Evolutionary conservation across 768 basidiomycete genomes (phyloP), one percentile per base, ranked within the genome.

Genomic region (Strobilomyces echinocephalus): DNA sequence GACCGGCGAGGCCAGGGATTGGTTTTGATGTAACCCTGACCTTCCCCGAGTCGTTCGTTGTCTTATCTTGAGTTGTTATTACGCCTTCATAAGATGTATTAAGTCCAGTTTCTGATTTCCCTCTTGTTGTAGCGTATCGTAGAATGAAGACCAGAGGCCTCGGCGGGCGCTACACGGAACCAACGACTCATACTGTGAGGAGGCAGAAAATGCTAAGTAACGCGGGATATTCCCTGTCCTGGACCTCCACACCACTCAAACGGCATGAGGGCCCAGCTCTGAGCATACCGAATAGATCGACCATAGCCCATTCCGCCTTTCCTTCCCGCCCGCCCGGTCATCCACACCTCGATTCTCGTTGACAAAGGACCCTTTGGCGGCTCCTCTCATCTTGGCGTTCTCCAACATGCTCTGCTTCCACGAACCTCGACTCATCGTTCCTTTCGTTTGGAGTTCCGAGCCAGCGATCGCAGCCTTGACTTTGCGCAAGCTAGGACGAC

Each of bases 281-380:
- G 65, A 61, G 46, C 56, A 59, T 7, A 66, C 66, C 21, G 66
- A 68, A 53, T 66, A 66, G 42, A 66, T 66, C 0, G 65, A 66
- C 63, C 66, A 58, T 8, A 57, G n/a, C 16, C 63, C 63, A 49
- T 61, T 68, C 57, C 56, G 55, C 57, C 54, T 68, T 34, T 55
- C 57, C 50, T 56, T 68, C 45, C 38, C 61, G 20, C 56, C 62
- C 8, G 24, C 5, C 2, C 10, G 12, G 5, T 47, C 56, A n/a
- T 46, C 53, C 15, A 16, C 38, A 28, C 26, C 42, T 49, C 47
- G 49, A 24, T 58, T 63, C 52, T 65, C 63, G 42, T 21, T 46
- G 24, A 57, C 50, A 15, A 47, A 54, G 16, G 55, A 52, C 24
- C n/a, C 50, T 42, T 53, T 65, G 30, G 30, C 6, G 10, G 55